Base-by-base conservation (phyloP, 805 yeast genomes). In the Cyberlindnera mycetangii region DNA sequence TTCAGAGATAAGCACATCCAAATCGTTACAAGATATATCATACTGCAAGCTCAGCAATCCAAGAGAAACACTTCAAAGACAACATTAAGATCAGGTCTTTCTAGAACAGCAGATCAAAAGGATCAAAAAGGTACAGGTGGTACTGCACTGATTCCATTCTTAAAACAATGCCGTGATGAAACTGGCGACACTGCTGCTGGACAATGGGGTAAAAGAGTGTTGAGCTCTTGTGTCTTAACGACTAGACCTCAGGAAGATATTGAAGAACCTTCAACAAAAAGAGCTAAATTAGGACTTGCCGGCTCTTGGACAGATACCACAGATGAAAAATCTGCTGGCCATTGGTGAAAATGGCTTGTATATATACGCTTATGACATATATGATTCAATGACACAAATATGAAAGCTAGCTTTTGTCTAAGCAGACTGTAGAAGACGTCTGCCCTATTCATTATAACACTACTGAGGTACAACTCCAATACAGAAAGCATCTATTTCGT, bases 101-200 rank as follows among this genome's bases (percentile, higher is more conserved):
- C 59, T 57, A 78, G 75, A 54, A 61, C 71, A 28, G 74, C 70
- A 50, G 71, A 69, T 35, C 72, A 72, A 47, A 74, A 71, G 34
- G 83, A 77, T 46, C 79, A 76, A 51, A 78, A 79, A 55, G 97
- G 98, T 14, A 90, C 98, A 1, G 98, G 98, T 17, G 97, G 98
- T 36, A 90, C 97, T 0, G 82, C 95, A 1, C 72, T 90, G 56
- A 75, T 90, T 47, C 96, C 97, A 21, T 92, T 90, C 68, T 74
- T 90, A 61, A 90, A 89, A 65, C 97, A 92, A 65, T 92, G 97
- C 55, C 78, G 97, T 64, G 97, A 90, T 67, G 97, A 90, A 62
- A 90, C 97, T 3, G 96, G 96, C 34, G 93, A 85, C 55, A 79
- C 89, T 11, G 96, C 97, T 18, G 96, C 96, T 20, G 92, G 96